A percentile compares a stretch with the other conserved stretches of the same genome.
Conservation (phyloP, 495 filamentous ascomycete genomes). For the Aspergillus olivimuriae region DNA sequence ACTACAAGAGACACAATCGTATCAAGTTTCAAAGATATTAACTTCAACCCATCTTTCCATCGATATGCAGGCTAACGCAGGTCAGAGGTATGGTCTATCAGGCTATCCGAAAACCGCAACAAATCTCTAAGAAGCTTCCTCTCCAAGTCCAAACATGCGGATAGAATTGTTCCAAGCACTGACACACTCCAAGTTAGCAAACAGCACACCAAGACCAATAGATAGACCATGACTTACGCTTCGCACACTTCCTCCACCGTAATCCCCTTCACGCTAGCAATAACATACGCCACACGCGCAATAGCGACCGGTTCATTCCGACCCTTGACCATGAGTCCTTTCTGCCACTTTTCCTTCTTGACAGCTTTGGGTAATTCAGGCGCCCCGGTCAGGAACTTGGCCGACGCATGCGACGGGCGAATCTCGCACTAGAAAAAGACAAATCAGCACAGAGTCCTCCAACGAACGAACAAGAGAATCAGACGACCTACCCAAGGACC, state of each 20-base stretch:
- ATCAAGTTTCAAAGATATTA: too few relatives aligned
- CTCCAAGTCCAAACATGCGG: constrained; percentile 69
- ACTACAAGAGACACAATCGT: too few relatives aligned
- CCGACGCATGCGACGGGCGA: constrained; percentile 45
- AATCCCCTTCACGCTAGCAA: constrained; percentile 79
- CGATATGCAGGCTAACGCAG: too few relatives aligned
- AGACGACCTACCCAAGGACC: constrained; percentile 65
- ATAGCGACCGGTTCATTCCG: constrained; percentile 88
- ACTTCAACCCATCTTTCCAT: too few relatives aligned
- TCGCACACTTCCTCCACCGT: constrained; percentile 75
- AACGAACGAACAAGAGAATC: too few relatives aligned
- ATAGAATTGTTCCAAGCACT: constrained; percentile 78
- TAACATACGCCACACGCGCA: constrained; percentile 72
- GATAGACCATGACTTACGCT: constrained; percentile 45
- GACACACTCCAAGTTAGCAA: not conserved
- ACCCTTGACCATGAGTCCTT: constrained; percentile 80
- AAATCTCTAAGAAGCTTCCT: constrained; percentile 16
- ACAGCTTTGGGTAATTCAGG: constrained; percentile 50
- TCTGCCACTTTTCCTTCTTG: constrained; percentile 90
- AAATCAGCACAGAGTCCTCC: constrained; percentile 4
- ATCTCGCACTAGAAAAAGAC: constrained; percentile 43
- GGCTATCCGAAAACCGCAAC: too few relatives aligned
- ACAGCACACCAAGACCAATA: too few relatives aligned
- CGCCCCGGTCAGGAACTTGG: constrained; percentile 41
- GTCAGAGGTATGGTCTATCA: too few relatives aligned